Evolutionary conservation across 1,139 yeast species (phyloP).

Genomic region (Zhuliangozyma blackwelliae): DNA sequence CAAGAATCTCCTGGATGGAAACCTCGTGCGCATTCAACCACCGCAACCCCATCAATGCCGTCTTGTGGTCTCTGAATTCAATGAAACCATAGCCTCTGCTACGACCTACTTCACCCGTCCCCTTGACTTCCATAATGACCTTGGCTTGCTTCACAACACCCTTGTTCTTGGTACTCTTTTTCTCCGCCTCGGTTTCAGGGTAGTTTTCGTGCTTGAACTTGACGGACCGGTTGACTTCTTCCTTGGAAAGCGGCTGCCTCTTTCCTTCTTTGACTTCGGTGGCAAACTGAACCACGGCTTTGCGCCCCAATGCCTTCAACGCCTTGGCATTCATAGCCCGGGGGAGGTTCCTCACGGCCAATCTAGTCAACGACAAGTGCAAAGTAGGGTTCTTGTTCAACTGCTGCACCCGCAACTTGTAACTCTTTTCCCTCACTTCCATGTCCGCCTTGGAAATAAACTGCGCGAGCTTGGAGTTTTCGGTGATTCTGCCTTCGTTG

Average conservation of each 20-base stretch:
- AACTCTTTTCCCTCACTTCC: slow-evolving; percentile 86
- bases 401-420: slow-evolving; percentile 82
- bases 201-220: slow-evolving; percentile 48
- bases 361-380: slow-evolving; percentile 86
- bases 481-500: slow-evolving; percentile 90
- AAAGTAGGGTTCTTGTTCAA: slow-evolving; percentile 84
- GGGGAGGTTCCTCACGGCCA: slow-evolving; percentile 91
- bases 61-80: slow-evolving; percentile 87
- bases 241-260: slow-evolving; percentile 86
- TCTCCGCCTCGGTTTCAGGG: slow-evolving; percentile 40
- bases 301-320: slow-evolving; percentile 86
- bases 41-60: slow-evolving; percentile 93
- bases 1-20: slow-evolving; percentile 60
- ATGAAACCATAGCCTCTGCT: slow-evolving; percentile 96
- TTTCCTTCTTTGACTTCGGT: slow-evolving; percentile 71
- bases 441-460: slow-evolving; percentile 67
- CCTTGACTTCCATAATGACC: slow-evolving; percentile 87
- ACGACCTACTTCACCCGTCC: slow-evolving; percentile 82
- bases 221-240: slow-evolving; percentile 78
- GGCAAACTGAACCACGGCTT: slow-evolving; percentile 95
- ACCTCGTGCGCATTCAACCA: slow-evolving; percentile 96
- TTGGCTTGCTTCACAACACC: slow-evolving; percentile 95
- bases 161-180: slow-evolving; percentile 64
- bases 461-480: slow-evolving; percentile 74
- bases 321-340: slow-evolving; percentile 87